Evolutionary conservation across 192 early-diverging fungal species (phyloP).

Genomic region (Umbelopsis sp.): DNA sequence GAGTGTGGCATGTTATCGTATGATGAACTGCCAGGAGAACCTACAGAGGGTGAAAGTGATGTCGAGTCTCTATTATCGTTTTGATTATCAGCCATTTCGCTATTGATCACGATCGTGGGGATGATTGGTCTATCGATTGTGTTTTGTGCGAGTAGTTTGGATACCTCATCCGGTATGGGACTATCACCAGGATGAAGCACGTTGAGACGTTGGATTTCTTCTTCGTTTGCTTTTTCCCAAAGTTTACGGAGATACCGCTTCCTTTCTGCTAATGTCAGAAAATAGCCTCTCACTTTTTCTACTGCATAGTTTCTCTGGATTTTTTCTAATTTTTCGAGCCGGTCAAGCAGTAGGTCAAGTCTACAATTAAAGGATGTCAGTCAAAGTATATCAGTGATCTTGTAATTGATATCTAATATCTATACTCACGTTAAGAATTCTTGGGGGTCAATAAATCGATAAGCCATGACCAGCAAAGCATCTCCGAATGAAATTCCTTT

Average conservation of each 20-base stretch:
- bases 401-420: not conserved
- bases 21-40: not conserved
- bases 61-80: too few species aligned
- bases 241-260: constrained; percentile 29
- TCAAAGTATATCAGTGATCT: not conserved
- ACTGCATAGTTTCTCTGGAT: constrained; percentile 26
- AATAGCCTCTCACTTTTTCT: constrained; percentile 35
- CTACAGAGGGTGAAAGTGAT: not conserved
- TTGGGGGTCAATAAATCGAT: constrained; percentile 28
- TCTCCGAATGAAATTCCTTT: constrained; percentile 34
- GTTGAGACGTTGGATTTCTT: constrained; percentile 26
- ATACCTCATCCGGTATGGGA: not conserved
- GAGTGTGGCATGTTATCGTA: not conserved
- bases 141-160: not conserved
- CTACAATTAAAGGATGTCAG: constrained; percentile 1
- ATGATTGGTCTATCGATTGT: not conserved
- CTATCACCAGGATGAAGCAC: not conserved
- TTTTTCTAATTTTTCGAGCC: constrained; percentile 34
- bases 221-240: constrained; percentile 37
- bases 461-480: constrained; percentile 29
- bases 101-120: not conserved
- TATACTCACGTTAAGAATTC: constrained; percentile 27
- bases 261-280: constrained; percentile 28
- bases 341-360: constrained; percentile 29
- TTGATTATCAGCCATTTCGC: not conserved